Evolutionary conservation across 768 basidiomycete species (phyloP), one percentile per base, ranked within the genome.

Genomic region (Auriscalpium vulgare): DNA sequence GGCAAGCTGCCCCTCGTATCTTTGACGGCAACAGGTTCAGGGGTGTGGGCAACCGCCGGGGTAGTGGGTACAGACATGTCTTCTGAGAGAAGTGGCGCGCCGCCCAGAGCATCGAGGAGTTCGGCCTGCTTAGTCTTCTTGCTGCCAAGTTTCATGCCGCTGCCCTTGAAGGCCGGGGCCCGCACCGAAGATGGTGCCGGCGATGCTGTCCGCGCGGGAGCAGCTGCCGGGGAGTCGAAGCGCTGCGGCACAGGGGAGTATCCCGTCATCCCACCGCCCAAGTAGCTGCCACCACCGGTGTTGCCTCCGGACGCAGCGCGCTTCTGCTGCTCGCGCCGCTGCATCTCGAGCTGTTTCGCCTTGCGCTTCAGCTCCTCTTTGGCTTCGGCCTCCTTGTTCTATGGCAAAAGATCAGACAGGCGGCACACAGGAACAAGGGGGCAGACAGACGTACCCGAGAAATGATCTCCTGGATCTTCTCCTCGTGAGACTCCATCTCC

Each of bases 381-480:
- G 2, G 95, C 97, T 66, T 99, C 97, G 7, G 93, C 93, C 72
- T 99, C 97, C 72, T 98, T 98, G 77, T 99, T 98, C 88, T 95
- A 61, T 16, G 29, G 29, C 29, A 29, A 4, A 51, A 50, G 47
- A 13, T 56, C 54, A 47, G 36, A 38, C 7, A 29, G 37, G 43
- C 37, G 47, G 23, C 14, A 6, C 21, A 29, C 17, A n/a, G 7
- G 16, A 52, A 47, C 14, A 16, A 56, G 16, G 44, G 45, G 29
- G 19, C 8, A 23, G 37, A 44, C 11, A 21, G 29, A 72, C 85
- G 58, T 67, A 94, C 93, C 70, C 90, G 80, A 10, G 94, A 89
- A 63, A 98, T 99, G 70, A 98, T 98, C 66, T 98, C 95, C 68
- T 97, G 94, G 55, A 99, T 97, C 71, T 91, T 91, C 71, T 92